Conservation (phyloP, 306 rosid genomes). For the Lathyrus sativus region DNA sequence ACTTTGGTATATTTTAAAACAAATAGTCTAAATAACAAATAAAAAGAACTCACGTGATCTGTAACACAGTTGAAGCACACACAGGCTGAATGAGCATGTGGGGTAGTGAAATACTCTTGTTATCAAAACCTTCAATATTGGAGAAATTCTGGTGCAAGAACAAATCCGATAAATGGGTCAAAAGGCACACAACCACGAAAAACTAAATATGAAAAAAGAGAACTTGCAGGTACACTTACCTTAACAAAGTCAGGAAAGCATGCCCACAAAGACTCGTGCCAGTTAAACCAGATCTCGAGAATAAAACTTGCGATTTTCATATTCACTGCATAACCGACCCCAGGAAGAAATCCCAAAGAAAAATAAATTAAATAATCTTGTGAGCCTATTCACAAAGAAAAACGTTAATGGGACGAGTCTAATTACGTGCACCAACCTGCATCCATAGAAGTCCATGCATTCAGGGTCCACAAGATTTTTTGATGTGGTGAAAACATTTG, state of each 20-base stretch:
- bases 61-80: slow-evolving; percentile 65
- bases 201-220: slow-evolving; percentile 3
- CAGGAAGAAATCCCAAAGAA: neutral
- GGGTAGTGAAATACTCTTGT: slow-evolving; percentile 51
- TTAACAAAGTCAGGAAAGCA: slow-evolving; percentile 51
- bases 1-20: neutral
- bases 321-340: slow-evolving; percentile 46
- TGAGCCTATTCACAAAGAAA: slow-evolving; percentile 13
- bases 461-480: slow-evolving; percentile 65
- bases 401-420: neutral
- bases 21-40: neutral
- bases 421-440: slow-evolving; percentile 55
- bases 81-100: slow-evolving; percentile 66
- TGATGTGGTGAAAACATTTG: slow-evolving; percentile 87
- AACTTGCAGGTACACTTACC: slow-evolving; percentile 43
- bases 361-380: neutral
- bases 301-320: slow-evolving; percentile 60
- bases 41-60: slow-evolving; percentile 64
- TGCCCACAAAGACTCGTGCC: slow-evolving; percentile 92
- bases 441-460: slow-evolving; percentile 58
- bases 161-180: slow-evolving; percentile 6
- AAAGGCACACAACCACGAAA: neutral
- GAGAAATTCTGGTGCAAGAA: slow-evolving; percentile 57
- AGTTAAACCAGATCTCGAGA: slow-evolving; percentile 86
- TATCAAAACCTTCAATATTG: slow-evolving; percentile 45